These are phyloP conservation scores for Stagonosporopsis chrysanthemi DNA, from an alignment of 2,329 filamentous ascomycete species.

Conservation along the genomic window DNA sequence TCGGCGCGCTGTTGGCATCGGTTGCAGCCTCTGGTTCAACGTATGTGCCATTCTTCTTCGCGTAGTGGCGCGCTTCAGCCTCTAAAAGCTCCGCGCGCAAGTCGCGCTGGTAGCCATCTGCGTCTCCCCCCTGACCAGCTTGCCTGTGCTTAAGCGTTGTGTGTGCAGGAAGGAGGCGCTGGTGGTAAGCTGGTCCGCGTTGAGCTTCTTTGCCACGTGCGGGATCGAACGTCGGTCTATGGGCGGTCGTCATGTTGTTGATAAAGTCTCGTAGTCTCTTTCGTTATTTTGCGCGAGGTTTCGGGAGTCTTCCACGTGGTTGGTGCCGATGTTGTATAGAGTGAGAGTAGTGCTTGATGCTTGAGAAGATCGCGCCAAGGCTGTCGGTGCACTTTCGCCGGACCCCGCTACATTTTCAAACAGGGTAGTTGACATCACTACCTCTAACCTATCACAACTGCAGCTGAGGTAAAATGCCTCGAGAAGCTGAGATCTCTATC, in stretches of 20 bases:
- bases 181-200: constrained; percentile 92
- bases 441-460: constrained; percentile 3
- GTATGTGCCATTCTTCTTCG: constrained; percentile 76
- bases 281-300: constrained; percentile 13
- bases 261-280: background rate
- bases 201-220: constrained; percentile 95
- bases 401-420: constrained; percentile 39
- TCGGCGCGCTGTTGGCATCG: constrained; percentile 58
- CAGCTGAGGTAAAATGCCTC: constrained; percentile 71
- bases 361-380: constrained; percentile 24
- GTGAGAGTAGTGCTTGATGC: constrained; percentile 19
- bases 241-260: constrained; percentile 61
- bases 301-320: constrained; percentile 43
- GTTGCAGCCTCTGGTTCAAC: constrained; percentile 56
- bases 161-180: constrained; percentile 91
- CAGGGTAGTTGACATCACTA: constrained; percentile 12
- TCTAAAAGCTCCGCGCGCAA: constrained; percentile 87
- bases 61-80: constrained; percentile 86
- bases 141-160: constrained; percentile 84
- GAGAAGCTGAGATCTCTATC: constrained; percentile 87
- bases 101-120: constrained; percentile 75
- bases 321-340: constrained; percentile 10
- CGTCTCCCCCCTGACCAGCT: constrained; percentile 87
- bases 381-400: constrained; percentile 25
- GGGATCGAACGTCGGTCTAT: constrained; percentile 95